These are phyloP conservation scores for Pseudocercospora macadamiae DNA, from an alignment of 2,329 filamentous ascomycete species.

Conservation along the genomic window DNA sequence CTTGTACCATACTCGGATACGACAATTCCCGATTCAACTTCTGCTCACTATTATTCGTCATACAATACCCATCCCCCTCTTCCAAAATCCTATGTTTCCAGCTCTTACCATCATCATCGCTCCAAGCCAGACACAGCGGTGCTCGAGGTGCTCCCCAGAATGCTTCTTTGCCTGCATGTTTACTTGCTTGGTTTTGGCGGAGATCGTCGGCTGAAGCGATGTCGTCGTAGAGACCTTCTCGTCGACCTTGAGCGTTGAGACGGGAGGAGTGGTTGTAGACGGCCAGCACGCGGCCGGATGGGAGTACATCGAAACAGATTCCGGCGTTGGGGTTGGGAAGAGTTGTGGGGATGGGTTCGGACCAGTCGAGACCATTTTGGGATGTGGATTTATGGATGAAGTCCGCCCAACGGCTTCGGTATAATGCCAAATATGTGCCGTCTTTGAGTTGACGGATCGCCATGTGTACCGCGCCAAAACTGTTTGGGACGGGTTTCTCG, in stretches of 20 bases:
- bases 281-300: constrained; percentile 13
- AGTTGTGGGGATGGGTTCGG: constrained; percentile 12
- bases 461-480: constrained; percentile 26
- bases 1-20: constrained; percentile 22
- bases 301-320: constrained; percentile 22
- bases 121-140: constrained; percentile 24
- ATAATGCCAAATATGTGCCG: constrained; percentile 11
- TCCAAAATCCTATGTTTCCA: constrained; percentile 18
- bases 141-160: constrained; percentile 26
- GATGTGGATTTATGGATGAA: constrained; percentile 18
- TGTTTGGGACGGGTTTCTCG: constrained; percentile 20
- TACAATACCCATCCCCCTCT: constrained; percentile 25
- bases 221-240: constrained; percentile 24
- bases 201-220: constrained; percentile 21
- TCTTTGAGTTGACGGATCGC: constrained; percentile 17
- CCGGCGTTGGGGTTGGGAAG: constrained; percentile 23
- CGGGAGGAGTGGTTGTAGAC: constrained; percentile 15
- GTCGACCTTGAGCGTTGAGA: constrained; percentile 8
- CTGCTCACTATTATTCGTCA: constrained; percentile 27
- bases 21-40: constrained; percentile 25
- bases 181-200: constrained; percentile 19
- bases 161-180: constrained; percentile 22
- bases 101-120: constrained; percentile 20
- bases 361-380: constrained; percentile 20
- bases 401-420: constrained; percentile 15